Percentiles rank a stretch among this genome's conserved stretches.
These are phyloP conservation scores for Pouteria glomerata DNA, from an alignment of 148 eudicot species.

Conservation along the genomic window DNA sequence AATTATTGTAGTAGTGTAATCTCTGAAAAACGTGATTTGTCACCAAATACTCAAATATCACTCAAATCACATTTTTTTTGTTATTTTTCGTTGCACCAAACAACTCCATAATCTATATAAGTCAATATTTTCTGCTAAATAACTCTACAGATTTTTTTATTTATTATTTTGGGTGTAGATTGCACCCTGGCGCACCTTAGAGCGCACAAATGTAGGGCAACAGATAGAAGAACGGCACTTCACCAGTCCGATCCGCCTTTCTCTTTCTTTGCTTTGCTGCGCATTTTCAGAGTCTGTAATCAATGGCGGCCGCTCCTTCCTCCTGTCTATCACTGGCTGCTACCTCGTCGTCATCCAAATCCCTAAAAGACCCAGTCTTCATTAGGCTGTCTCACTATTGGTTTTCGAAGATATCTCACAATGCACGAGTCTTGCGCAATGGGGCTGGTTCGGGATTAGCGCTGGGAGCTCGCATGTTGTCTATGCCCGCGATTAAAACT, in stretches of 20 bases:
- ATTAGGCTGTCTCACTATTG: slow-evolving; percentile 52
- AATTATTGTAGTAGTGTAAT: too few relatives aligned
- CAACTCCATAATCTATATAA: too few relatives aligned
- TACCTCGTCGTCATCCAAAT: slow-evolving; percentile 17
- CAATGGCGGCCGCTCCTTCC: slow-evolving; percentile 49
- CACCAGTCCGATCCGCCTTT: neutral
- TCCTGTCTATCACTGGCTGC: slow-evolving; percentile 30
- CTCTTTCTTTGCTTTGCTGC: neutral
- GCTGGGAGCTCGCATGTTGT: slow-evolving; percentile 56
- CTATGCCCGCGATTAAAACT: slow-evolving; percentile 43
- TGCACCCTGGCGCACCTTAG: too few relatives aligned
- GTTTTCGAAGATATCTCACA: slow-evolving; percentile 29
- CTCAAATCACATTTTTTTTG: too few relatives aligned
- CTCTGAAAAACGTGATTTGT: too few relatives aligned
- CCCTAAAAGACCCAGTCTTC: slow-evolving; percentile 28
- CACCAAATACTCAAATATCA: too few relatives aligned
- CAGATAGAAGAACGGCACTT: too few relatives aligned
- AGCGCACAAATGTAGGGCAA: too few relatives aligned
- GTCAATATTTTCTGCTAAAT: too few relatives aligned
- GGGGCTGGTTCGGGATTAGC: slow-evolving; percentile 33
- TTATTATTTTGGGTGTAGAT: too few relatives aligned
- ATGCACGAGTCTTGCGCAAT: slow-evolving; percentile 19
- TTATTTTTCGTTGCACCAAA: too few relatives aligned
- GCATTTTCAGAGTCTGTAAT: neutral
- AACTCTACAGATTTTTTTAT: too few relatives aligned